A percentile compares a stretch with the other conserved stretches of the same genome.
These are phyloP conservation scores for Aurantiochytrium sp. DNA, from an alignment of 108 stramenopile genomes.

Conservation along the genomic window DNA sequence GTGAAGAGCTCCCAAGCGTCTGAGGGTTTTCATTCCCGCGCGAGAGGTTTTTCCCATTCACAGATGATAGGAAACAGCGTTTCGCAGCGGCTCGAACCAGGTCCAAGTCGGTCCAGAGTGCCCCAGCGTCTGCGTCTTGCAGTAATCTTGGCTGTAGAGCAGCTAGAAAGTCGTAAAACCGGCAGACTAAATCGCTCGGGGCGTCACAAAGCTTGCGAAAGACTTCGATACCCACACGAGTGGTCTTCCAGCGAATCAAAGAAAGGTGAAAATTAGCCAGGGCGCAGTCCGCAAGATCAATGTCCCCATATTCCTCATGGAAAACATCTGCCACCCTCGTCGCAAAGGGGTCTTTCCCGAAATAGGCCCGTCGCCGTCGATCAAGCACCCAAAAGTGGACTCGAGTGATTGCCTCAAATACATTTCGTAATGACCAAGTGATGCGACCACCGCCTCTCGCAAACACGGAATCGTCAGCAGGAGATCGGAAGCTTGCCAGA, in stretches of 20 bases:
- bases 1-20: too few relatives aligned
- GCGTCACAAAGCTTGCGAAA: neutral
- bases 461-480: neutral
- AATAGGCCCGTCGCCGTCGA: neutral
- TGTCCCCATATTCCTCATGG: neutral
- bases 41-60: neutral
- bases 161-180: neutral
- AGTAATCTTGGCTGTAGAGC: neutral
- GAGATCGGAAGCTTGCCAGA: neutral
- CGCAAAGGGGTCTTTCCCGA: neutral
- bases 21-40: too few relatives aligned
- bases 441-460: neutral
- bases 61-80: neutral
- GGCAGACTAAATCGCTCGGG: neutral
- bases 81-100: neutral
- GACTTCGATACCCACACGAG: neutral
- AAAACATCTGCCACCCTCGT: neutral
- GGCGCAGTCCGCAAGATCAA: neutral
- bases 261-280: neutral
- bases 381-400: neutral
- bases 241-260: neutral
- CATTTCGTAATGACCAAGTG: neutral
- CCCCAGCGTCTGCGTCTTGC: neutral
- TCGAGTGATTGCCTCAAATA: neutral
- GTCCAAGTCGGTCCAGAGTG: neutral